A percentile compares a stretch with the other conserved stretches of the same genome.
phyloP scores from a whole-genome alignment of 352 stramenopile genomes.

The Globisporangium echinulatum region DNA sequence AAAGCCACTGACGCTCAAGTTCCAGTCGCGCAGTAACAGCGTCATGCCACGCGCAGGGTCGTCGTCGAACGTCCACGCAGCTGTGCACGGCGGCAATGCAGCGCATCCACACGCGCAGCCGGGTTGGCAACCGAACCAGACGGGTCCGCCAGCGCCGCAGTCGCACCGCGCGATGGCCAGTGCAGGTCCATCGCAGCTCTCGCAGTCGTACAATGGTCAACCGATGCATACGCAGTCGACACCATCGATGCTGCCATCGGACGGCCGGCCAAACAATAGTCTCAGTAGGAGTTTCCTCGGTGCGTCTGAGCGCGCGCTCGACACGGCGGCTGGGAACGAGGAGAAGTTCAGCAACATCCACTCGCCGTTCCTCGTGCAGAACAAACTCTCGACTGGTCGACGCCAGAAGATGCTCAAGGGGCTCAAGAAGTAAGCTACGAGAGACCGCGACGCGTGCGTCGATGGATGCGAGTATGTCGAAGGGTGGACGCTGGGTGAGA shows the following conservation, averaged over 20 bases:
- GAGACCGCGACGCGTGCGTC: no score
- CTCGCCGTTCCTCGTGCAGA: conserved; percentile 78
- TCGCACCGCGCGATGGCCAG: conserved; percentile 10
- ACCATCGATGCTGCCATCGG: conserved; percentile 15
- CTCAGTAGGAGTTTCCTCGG: conserved; percentile 55
- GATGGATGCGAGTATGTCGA: no score
- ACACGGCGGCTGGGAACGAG: conserved; percentile 48
- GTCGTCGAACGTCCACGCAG: conserved; percentile 15
- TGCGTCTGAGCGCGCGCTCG: conserved; percentile 17
- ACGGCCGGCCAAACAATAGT: conserved; percentile 33
- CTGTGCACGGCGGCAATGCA: conserved; percentile 9
- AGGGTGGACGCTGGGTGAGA: no score
- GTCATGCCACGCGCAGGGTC: conserved; percentile 12
- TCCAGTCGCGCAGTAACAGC: conserved; percentile 38
- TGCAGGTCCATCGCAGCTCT: conserved; percentile 8
- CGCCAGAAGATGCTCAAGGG: conserved; percentile 88
- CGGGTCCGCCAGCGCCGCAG: conserved; percentile 18
- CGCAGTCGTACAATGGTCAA: conserved; percentile 33
- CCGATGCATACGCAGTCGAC: conserved; percentile 9
- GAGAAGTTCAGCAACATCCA: conserved; percentile 86
- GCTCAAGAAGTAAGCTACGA: conserved; percentile 64
- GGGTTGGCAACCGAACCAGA: conserved; percentile 46
- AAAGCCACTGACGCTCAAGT: conserved; percentile 81
- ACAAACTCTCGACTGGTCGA: conserved; percentile 80
- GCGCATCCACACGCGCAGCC: conserved; percentile 46